These are phyloP conservation scores for Botrytis squamosa DNA, from an alignment of 2,329 filamentous ascomycete species.

Conservation along the genomic window DNA sequence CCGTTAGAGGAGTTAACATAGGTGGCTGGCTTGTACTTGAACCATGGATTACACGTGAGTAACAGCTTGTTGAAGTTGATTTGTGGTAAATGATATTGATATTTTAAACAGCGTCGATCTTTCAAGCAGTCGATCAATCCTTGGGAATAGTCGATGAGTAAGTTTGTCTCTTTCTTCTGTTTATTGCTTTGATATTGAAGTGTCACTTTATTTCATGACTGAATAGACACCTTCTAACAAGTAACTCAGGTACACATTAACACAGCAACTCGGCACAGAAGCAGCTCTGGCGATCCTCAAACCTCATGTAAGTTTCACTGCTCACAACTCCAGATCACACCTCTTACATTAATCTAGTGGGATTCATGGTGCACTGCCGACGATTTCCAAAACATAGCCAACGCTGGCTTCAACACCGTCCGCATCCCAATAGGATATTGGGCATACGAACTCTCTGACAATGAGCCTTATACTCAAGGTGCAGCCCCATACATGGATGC, in stretches of 20 bases:
- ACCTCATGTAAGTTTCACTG: conserved; percentile 42
- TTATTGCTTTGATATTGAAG: neutral
- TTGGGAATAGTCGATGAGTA: conserved; percentile 38
- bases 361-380: conserved; percentile 37
- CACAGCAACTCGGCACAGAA: conserved; percentile 47
- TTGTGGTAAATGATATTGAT: neutral
- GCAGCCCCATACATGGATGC: conserved; percentile 53
- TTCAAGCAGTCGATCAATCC: conserved; percentile 42
- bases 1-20: conserved; percentile 41
- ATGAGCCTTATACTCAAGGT: conserved; percentile 52
- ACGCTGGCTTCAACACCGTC: conserved; percentile 57
- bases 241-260: conserved; percentile 32
- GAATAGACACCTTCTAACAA: neutral
- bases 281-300: conserved; percentile 51
- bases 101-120: conserved; percentile 46
- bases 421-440: conserved; percentile 60
- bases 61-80: neutral
- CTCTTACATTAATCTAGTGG: conserved; percentile 31
- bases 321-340: conserved; percentile 29
- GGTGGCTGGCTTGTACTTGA: conserved; percentile 40
- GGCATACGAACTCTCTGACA: conserved; percentile 52
- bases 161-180: neutral
- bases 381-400: conserved; percentile 57
- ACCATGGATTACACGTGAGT: conserved; percentile 51
- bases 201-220: neutral